phyloP scores from a whole-genome alignment of 2,329 filamentous ascomycete genomes.

The Aspergillus floridensis region DNA sequence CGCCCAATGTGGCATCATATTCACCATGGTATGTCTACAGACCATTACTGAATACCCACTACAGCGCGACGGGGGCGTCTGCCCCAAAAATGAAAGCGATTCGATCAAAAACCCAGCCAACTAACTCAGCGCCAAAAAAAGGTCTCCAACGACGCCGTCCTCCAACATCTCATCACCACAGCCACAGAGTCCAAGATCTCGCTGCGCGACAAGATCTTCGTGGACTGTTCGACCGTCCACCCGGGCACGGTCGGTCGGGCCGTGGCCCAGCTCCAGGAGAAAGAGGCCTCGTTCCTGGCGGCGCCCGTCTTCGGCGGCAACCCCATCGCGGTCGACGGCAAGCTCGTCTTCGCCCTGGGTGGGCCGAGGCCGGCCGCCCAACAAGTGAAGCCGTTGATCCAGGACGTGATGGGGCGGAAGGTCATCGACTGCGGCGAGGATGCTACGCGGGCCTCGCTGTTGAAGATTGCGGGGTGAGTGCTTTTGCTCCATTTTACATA shows the following conservation, averaged over 20 bases:
- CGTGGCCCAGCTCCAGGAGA: constrained; percentile 31
- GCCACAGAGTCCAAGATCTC: constrained; percentile 26
- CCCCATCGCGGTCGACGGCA: constrained; percentile 44
- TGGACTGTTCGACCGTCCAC: constrained; percentile 85
- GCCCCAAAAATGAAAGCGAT: too few relatives aligned
- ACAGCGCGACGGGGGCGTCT: too few relatives aligned
- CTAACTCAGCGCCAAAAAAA: constrained; percentile 13
- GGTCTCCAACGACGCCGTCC: constrained; percentile 43
- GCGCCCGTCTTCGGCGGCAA: constrained; percentile 48
- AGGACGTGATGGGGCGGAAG: constrained; percentile 44
- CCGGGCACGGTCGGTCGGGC: constrained; percentile 60
- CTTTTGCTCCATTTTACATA: too few relatives aligned
- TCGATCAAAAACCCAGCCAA: constrained; percentile 5
- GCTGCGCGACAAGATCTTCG: constrained; percentile 71
- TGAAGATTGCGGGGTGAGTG: constrained; percentile 45
- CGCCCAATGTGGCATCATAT: constrained; percentile 39
- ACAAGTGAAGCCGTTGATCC: constrained; percentile 41
- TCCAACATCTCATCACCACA: constrained; percentile 31
- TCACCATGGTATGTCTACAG: constrained; percentile 32
- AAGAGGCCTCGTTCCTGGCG: constrained; percentile 38
- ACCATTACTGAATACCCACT: too few relatives aligned
- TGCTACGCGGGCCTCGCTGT: constrained; percentile 40
- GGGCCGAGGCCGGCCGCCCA: constrained; percentile 36
- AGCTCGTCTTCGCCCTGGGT: constrained; percentile 46
- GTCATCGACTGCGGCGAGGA: constrained; percentile 47